Conservation (phyloP, 176 grass and related monocot species). For the Luzula sylvatica region DNA sequence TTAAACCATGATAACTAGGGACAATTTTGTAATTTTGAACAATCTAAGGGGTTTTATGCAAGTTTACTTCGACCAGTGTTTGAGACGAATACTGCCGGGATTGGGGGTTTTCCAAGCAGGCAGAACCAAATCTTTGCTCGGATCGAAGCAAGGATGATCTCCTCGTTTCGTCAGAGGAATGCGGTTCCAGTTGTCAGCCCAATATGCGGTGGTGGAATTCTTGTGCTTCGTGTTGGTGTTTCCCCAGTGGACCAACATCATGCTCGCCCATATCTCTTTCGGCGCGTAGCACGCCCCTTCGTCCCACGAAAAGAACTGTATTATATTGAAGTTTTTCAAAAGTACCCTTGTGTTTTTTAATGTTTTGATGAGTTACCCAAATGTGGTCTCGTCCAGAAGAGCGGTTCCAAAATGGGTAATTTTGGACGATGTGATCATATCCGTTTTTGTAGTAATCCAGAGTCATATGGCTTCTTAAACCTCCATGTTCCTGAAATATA, state of each 20-base stretch:
- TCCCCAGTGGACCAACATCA: constrained; percentile 96
- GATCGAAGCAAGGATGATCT: constrained; percentile 80
- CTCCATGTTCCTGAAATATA: constrained; percentile 38
- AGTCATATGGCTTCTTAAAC: no score
- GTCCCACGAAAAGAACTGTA: constrained; percentile 95
- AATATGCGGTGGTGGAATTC: constrained; percentile 88
- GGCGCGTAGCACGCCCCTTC: constrained; percentile 98
- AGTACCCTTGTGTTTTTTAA: no score
- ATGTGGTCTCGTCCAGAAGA: no score
- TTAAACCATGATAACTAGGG: no score
- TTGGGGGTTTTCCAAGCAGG: constrained; percentile 88
- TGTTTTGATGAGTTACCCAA: no score
- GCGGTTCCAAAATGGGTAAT: no score
- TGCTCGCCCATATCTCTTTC: constrained; percentile 93
- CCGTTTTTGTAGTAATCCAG: constrained; percentile 69
- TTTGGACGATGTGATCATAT: constrained; percentile 97
- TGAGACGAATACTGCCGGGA: constrained; percentile 74
- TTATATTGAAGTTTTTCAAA: no score
- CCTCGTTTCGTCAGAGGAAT: constrained; percentile 83
- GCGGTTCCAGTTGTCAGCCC: constrained; percentile 72
- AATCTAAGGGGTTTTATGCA: no score
- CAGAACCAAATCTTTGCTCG: constrained; percentile 76
- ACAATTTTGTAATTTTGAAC: no score
- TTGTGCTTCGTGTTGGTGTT: constrained; percentile 88
- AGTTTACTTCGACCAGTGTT: constrained; percentile 35